These are phyloP conservation scores for Boletus insuetus DNA, from an alignment of 768 basidiomycete species.

Conservation along the genomic window DNA sequence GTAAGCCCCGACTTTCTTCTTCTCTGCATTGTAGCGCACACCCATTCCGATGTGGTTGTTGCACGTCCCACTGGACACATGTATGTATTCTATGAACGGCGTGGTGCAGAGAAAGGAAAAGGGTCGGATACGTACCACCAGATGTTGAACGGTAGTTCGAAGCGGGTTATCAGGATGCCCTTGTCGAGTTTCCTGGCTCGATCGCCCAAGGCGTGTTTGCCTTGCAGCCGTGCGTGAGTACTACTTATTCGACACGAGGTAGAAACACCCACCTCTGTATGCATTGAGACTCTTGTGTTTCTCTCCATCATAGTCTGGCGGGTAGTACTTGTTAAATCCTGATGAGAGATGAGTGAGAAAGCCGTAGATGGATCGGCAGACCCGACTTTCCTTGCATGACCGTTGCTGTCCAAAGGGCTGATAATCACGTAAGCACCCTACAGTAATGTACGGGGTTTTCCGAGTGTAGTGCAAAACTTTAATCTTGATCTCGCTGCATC, in stretches of 20 bases:
- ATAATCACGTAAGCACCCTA: slow-evolving; percentile 1
- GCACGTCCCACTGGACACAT: slow-evolving; percentile 72
- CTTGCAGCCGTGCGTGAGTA: slow-evolving; percentile 41
- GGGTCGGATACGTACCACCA: slow-evolving; percentile 68
- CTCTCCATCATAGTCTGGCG: slow-evolving; percentile 70
- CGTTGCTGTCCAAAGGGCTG: background rate
- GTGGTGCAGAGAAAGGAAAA: too few relatives aligned
- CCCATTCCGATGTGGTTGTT: slow-evolving; percentile 98
- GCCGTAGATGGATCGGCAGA: background rate
- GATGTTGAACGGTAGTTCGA: slow-evolving; percentile 95
- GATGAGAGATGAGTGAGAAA: slow-evolving; percentile 6
- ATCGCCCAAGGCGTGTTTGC: slow-evolving; percentile 92
- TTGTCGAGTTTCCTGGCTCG: slow-evolving; percentile 94
- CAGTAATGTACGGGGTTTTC: slow-evolving; percentile 14
- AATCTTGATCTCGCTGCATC: slow-evolving; percentile 27
- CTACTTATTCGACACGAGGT: background rate
- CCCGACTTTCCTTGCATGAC: slow-evolving; percentile 43
- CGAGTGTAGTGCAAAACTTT: slow-evolving; percentile 28
- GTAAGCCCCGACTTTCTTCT: slow-evolving; percentile 94
- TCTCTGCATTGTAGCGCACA: slow-evolving; percentile 99
- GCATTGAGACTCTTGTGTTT: slow-evolving; percentile 72
- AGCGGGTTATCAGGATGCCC: slow-evolving; percentile 92
- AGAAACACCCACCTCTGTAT: slow-evolving; percentile 52
- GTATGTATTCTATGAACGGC: background rate
- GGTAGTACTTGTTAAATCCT: slow-evolving; percentile 82